A percentile compares a stretch with the other conserved stretches of the same genome.
Conservation (phyloP, 1,284 basidiomycete genomes). For the Cryptococcus sp. region DNA sequence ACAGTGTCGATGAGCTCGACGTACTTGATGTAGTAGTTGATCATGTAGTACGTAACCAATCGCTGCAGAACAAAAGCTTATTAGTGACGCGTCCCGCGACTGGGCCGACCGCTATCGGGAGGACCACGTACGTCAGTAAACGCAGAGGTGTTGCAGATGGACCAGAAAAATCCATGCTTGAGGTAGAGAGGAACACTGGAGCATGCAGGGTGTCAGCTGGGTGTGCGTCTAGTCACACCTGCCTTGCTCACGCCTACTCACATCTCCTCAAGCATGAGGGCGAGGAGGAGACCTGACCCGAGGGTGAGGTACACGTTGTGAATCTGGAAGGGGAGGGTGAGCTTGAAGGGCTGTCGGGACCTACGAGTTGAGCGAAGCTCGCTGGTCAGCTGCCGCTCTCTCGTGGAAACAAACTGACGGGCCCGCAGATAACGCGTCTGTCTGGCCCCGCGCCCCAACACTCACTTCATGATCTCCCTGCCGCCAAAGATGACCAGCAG, state of each 20-base stretch:
- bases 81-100: background rate
- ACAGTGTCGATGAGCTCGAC: slow-evolving; percentile 91
- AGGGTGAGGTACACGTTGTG: slow-evolving; percentile 86
- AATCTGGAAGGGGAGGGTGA: slow-evolving; percentile 82
- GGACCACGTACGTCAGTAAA: slow-evolving; percentile 73
- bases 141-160: slow-evolving; percentile 70
- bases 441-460: slow-evolving; percentile 7
- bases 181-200: slow-evolving; percentile 63
- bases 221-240: slow-evolving; percentile 1
- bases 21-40: slow-evolving; percentile 98
- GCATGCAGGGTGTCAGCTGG: background rate
- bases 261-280: slow-evolving; percentile 87
- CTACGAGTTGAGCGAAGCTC: slow-evolving; percentile 18
- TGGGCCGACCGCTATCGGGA: background rate
- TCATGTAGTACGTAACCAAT: slow-evolving; percentile 90
- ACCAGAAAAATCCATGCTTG: slow-evolving; percentile 67
- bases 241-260: slow-evolving; percentile 20
- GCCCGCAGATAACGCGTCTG: background rate
- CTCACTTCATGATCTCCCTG: slow-evolving; percentile 73
- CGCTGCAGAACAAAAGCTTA: slow-evolving; percentile 53
- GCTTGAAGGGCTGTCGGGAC: slow-evolving; percentile 66
- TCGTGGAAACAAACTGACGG: background rate
- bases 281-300: slow-evolving; percentile 76
- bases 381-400: slow-evolving; percentile 1
- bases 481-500: slow-evolving; percentile 85